Evolutionary conservation across 2,329 filamentous ascomycete genomes (phyloP), one percentile per base, ranked within the genome.

Genomic region (Aspergillus pseudonomiae): DNA sequence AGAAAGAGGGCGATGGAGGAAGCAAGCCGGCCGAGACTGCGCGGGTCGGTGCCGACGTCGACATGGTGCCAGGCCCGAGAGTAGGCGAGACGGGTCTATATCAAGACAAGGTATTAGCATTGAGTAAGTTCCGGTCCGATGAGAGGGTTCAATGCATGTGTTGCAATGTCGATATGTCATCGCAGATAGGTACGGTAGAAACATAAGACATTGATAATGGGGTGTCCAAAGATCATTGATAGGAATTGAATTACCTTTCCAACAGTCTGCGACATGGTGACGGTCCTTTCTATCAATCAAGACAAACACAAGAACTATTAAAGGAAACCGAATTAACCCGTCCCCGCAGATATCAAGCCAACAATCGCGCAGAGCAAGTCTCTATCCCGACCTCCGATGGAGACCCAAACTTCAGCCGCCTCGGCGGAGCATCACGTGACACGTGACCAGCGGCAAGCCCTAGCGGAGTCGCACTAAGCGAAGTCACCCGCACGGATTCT

Each of bases 1-100:
- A 97, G 88, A 65, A 92, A 85, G 60, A 90, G 84, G 66, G 94
- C 94, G 78, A 97, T 97, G 67, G 91, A 89, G 59, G 91, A 93
- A 65, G 94, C 94, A 58, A 97, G 86, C 48, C 94, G 93, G 71
- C 94, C 94, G 46, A 97, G 90, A n/a, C 93, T 89, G 16, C 93
- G 93, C 21, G 88, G 85, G 24, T 88, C 78, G 80, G 89, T 70
- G 83, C 84, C 74, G 81, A 92, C 80, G 84, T 95, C 78, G 85
- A 98, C 79, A 88, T 91, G 89, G 81, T 99, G 95, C 95, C 96
- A 99, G 83, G 91, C 89, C 74, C 96, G 90, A 53, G 94, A 94
- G 85, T 98, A 99, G 82, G 95, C 94, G 68, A 99, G 90, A 76
- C 92, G 92, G 65, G 95, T 98, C 94, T 98, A 53, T 34, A 46